A percentile compares a stretch with the other conserved stretches of the same genome.
phyloP scores from a whole-genome alignment of 345 rosid genomes.

The Lepidium sativum region DNA sequence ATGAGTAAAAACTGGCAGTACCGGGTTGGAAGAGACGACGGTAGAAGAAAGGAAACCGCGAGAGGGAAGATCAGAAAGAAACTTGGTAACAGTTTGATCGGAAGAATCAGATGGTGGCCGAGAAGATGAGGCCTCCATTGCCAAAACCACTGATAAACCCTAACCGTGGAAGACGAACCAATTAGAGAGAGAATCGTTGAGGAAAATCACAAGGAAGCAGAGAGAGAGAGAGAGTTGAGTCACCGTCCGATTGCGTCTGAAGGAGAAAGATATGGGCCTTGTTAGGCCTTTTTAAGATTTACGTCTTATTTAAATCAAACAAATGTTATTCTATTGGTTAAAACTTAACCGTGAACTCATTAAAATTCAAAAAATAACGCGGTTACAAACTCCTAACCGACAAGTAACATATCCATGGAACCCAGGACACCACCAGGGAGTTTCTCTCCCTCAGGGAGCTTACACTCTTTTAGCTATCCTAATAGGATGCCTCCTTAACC shows the following conservation, averaged over 20 bases:
- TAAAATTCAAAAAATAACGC: too few relatives aligned
- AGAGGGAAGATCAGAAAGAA: slow-evolving; percentile 75
- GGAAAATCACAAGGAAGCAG: not conserved
- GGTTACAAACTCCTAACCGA: too few relatives aligned
- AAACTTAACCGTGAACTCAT: too few relatives aligned
- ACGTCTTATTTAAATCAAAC: too few relatives aligned
- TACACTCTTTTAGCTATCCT: too few relatives aligned
- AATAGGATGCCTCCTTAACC: too few relatives aligned
- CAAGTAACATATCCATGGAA: too few relatives aligned
- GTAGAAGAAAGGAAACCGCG: slow-evolving; percentile 75
- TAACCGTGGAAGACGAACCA: not conserved
- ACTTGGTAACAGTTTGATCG: slow-evolving; percentile 33
- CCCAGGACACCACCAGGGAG: too few relatives aligned
- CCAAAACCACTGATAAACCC: slow-evolving; percentile 34
- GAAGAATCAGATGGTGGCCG: slow-evolving; percentile 34
- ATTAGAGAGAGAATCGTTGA: not conserved
- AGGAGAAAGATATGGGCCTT: not conserved
- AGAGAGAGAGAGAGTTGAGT: not conserved
- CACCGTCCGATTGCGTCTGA: not conserved
- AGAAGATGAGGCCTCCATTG: slow-evolving; percentile 59
- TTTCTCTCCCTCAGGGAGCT: too few relatives aligned
- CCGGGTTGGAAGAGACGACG: slow-evolving; percentile 64
- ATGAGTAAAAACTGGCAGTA: slow-evolving; percentile 10
- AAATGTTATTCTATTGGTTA: too few relatives aligned
- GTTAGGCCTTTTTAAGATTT: not conserved